These are phyloP conservation scores for Ophiostoma ips DNA, from an alignment of 2,329 filamentous ascomycete species.

Conservation along the genomic window DNA sequence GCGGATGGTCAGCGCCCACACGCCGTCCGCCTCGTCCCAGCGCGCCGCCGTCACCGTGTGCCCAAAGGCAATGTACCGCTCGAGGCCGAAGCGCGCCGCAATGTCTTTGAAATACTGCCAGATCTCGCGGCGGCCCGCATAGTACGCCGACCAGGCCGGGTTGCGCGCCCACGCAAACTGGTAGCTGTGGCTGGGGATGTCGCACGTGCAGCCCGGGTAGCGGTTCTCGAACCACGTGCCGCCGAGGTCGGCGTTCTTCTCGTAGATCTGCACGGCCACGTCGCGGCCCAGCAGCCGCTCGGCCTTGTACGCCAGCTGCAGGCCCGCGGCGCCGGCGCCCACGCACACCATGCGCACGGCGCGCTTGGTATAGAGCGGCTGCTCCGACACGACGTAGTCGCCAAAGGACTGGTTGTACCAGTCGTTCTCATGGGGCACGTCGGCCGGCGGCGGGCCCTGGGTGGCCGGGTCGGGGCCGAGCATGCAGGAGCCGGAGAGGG, in stretches of 20 bases:
- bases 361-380: constrained; percentile 5
- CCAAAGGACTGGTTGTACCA: constrained; percentile 6
- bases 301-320: constrained; percentile 8
- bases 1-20: constrained; percentile 20
- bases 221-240: constrained; percentile 47
- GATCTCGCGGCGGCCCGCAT: constrained; percentile 15
- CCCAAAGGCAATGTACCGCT: constrained; percentile 29
- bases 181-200: constrained; percentile 45
- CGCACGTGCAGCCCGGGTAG: constrained; percentile 44
- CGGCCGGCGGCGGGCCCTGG: neutral
- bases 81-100: constrained; percentile 19
- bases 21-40: constrained; percentile 29
- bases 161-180: constrained; percentile 43
- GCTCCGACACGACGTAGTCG: neutral
- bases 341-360: constrained; percentile 20
- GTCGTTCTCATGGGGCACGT: neutral
- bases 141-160: constrained; percentile 20
- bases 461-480: neutral
- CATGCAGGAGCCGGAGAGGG: neutral
- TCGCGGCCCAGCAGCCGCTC: constrained; percentile 6
- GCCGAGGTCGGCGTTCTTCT: constrained; percentile 40
- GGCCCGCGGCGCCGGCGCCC: constrained; percentile 4
- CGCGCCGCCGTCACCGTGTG: constrained; percentile 12
- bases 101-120: constrained; percentile 21
- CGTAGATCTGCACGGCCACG: constrained; percentile 42